phyloP scores from a whole-genome alignment of 805 yeast genomes.

The Saccharomycopsis olivae region DNA sequence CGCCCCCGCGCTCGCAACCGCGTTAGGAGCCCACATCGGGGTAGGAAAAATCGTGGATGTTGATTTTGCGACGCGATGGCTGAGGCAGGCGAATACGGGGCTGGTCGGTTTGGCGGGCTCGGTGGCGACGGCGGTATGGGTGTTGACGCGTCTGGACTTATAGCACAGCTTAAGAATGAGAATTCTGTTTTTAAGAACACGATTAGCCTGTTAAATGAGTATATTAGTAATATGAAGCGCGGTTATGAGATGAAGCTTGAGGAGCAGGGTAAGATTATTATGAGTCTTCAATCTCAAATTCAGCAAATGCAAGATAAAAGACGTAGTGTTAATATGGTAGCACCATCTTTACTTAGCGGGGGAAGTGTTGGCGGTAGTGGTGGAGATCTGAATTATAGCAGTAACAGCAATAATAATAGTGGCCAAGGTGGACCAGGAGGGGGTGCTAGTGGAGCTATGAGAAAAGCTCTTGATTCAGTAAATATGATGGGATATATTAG shows the following conservation, averaged over 20 bases:
- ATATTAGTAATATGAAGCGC: slow-evolving; percentile 1
- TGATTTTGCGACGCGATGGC: too few relatives aligned
- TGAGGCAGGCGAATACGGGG: too few relatives aligned
- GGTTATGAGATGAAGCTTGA: slow-evolving; percentile 4
- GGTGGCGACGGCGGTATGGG: too few relatives aligned
- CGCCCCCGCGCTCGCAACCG: too few relatives aligned
- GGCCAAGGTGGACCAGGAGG: too few relatives aligned
- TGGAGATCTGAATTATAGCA: neutral
- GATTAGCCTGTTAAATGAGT: slow-evolving; percentile 1
- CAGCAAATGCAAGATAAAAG: slow-evolving; percentile 7
- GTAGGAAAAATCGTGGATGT: too few relatives aligned
- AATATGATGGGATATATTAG: neutral
- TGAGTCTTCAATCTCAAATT: neutral
- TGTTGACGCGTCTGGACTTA: too few relatives aligned
- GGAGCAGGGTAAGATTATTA: slow-evolving; percentile 4
- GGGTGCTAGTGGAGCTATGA: too few relatives aligned
- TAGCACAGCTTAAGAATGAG: neutral
- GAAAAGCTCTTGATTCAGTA: neutral
- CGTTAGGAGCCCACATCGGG: too few relatives aligned
- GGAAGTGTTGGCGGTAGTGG: too few relatives aligned
- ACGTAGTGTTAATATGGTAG: neutral
- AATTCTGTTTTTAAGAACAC: neutral
- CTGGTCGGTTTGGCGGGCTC: too few relatives aligned
- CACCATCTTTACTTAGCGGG: neutral
- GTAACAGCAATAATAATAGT: neutral